Base-by-base conservation (phyloP, 2,329 filamentous ascomycete genomes). In the Fusarium sp. region DNA sequence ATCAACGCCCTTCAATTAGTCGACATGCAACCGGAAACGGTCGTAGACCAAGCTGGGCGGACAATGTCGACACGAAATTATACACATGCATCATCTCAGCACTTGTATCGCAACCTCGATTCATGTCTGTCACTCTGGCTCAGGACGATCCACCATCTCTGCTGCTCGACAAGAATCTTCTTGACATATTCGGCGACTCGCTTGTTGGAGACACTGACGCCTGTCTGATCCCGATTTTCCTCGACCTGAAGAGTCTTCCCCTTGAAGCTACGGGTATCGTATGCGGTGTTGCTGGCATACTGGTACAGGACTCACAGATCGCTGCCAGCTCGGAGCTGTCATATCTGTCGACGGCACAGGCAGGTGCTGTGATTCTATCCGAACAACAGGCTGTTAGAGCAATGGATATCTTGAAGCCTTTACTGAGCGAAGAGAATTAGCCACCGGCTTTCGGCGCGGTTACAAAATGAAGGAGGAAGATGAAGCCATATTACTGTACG, bases 261-360 rank as follows among this genome's bases (percentile, higher is more conserved):
- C 86, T 95, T 43, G 93, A 97, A 78, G 94, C 93, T 10, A 97
- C 94, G 1, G 95, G 95, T 23, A 98, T 99, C 61, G 93, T 99
- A 6, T 98, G 94, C 72, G 95, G 96, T 28, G 93, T 99, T 4
- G 94, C 95, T 0, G 93, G 94, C 26, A 87, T 90, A 57, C 84
- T 98, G 28, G 91, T 94, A 1, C 89, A 92, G 51, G 92, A 92
- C 46, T 90, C 93, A 79, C 80, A 84, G 57, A 82, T 82, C 72
- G 77, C 78, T 34, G 81, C 83, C 63, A 85, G 81, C 70, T 88
- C 93, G 1, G 94, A 98, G 78, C 90, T 98, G 80, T 95, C 91
- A 61, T 98, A 98, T 78, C 83, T 98, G 67, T 96, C 92, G 65
- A 98, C 95, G 0, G 94, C 93, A 7, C 88, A 91, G 43, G 93